These are phyloP conservation scores for Ceratorhiza oryzae-sativae DNA, from an alignment of 1,284 basidiomycete genomes.

Conservation along the genomic window DNA sequence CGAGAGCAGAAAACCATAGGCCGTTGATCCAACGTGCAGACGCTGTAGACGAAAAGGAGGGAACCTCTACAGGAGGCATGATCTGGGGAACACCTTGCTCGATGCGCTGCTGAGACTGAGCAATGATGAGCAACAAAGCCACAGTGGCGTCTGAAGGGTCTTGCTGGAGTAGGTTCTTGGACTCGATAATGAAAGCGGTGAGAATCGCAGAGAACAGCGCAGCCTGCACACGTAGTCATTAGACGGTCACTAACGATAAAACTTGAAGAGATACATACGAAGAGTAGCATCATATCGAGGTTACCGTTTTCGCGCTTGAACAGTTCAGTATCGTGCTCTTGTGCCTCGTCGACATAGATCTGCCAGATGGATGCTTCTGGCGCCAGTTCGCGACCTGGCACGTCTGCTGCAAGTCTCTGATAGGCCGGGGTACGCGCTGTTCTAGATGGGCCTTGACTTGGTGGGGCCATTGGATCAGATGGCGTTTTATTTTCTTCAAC, in stretches of 20 bases:
- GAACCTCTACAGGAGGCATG: background rate
- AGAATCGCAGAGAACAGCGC: slow-evolving; percentile 13
- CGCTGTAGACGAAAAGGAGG: background rate
- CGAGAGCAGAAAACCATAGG: slow-evolving; percentile 26
- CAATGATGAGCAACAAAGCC: background rate
- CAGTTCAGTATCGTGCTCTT: slow-evolving; percentile 1
- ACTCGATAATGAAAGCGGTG: slow-evolving; percentile 22
- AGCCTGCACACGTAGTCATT: background rate
- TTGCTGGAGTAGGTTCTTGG: background rate
- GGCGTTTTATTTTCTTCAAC: too few relatives aligned
- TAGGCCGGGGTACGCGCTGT: background rate
- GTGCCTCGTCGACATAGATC: slow-evolving; percentile 5
- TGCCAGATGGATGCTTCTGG: background rate
- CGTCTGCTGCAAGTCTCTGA: background rate
- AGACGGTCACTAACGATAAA: background rate
- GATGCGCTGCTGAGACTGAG: slow-evolving; percentile 8
- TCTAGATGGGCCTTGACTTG: too few relatives aligned
- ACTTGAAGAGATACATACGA: background rate
- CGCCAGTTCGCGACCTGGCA: background rate
- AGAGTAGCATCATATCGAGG: slow-evolving; percentile 12
- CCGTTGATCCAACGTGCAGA: slow-evolving; percentile 26
- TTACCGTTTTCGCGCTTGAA: background rate
- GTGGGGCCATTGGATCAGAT: too few relatives aligned
- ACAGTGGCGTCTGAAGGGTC: background rate
- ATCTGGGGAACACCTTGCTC: slow-evolving; percentile 4